phyloP scores from a whole-genome alignment of 129 eudicot genomes.

The Tagetes erecta region DNA sequence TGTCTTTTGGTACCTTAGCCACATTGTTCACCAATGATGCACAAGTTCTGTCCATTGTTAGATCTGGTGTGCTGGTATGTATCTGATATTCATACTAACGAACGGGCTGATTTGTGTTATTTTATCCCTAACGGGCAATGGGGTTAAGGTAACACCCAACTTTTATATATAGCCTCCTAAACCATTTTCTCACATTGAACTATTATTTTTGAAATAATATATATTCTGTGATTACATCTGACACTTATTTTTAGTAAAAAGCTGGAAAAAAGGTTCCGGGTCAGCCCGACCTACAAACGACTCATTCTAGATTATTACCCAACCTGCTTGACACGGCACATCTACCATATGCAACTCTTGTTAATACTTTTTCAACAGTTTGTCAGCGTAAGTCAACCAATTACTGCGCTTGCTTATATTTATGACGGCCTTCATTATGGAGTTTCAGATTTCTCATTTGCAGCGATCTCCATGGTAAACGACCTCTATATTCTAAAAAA shows the following conservation, averaged over 20 bases:
- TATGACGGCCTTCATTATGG: constrained; percentile 75
- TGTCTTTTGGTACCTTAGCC: constrained; percentile 58
- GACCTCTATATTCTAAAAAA: not conserved
- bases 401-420: constrained; percentile 66
- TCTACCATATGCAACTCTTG: not conserved
- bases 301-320: not conserved
- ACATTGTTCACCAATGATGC: constrained; percentile 57
- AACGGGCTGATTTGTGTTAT: not conserved
- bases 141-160: not conserved
- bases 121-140: not conserved
- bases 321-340: not conserved
- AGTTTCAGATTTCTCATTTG: constrained; percentile 64
- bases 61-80: constrained; percentile 62
- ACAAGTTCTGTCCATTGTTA: constrained; percentile 52
- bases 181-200: not conserved
- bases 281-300: not conserved
- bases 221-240: not conserved
- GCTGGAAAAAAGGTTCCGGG: not conserved
- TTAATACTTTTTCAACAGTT: constrained; percentile 33
- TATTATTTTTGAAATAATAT: not conserved
- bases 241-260: not conserved
- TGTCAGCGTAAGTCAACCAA: constrained; percentile 68
- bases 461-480: constrained; percentile 66
- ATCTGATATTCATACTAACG: not conserved
- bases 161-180: not conserved